Evolutionary conservation across 495 filamentous ascomycete species (phyloP).

Genomic region (Sphaerosporella brunnea): DNA sequence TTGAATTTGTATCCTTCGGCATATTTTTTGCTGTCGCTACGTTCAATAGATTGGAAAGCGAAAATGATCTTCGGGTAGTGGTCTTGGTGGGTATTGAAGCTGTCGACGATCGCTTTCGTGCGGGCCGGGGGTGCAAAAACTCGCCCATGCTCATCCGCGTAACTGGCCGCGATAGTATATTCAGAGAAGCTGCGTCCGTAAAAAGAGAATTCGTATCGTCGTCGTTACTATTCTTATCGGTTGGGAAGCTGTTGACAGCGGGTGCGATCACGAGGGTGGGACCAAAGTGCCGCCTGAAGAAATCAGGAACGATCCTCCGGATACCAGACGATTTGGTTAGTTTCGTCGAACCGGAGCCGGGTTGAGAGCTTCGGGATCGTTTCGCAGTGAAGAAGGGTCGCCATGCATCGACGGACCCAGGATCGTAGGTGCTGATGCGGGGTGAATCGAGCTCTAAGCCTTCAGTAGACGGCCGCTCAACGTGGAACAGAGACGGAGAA

Average conservation of each 20-base stretch:
- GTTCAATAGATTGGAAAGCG: slow-evolving; percentile 18
- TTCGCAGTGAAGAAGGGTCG: slow-evolving; percentile 24
- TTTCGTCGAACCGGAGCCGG: slow-evolving; percentile 16
- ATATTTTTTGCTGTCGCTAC: slow-evolving; percentile 8
- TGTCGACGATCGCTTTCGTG: slow-evolving; percentile 5
- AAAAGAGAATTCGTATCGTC: slow-evolving; percentile 16
- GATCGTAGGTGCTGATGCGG: slow-evolving; percentile 7
- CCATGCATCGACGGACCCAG: slow-evolving; percentile 21
- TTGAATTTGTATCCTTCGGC: slow-evolving; percentile 4
- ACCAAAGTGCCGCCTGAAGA: slow-evolving; percentile 12
- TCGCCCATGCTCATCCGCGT: slow-evolving; percentile 9
- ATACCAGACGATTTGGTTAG: slow-evolving; percentile 20
- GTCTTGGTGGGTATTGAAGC: slow-evolving; percentile 7
- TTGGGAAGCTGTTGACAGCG: slow-evolving; percentile 19
- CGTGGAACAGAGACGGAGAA: slow-evolving; percentile 20
- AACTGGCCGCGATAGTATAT: slow-evolving; percentile 18
- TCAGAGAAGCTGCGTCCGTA: slow-evolving; percentile 20
- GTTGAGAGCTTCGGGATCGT: slow-evolving; percentile 17
- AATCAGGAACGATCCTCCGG: slow-evolving; percentile 25
- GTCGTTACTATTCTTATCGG: slow-evolving; percentile 6
- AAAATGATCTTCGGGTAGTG: slow-evolving; percentile 16
- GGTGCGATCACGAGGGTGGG: slow-evolving; percentile 24
- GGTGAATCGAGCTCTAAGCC: slow-evolving; percentile 13
- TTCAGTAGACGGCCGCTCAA: slow-evolving; percentile 22
- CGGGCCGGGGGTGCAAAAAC: not conserved